These are phyloP conservation scores for Plasmodium adleri DNA, from an alignment of 169 alveolate genomes.

Conservation along the genomic window DNA sequence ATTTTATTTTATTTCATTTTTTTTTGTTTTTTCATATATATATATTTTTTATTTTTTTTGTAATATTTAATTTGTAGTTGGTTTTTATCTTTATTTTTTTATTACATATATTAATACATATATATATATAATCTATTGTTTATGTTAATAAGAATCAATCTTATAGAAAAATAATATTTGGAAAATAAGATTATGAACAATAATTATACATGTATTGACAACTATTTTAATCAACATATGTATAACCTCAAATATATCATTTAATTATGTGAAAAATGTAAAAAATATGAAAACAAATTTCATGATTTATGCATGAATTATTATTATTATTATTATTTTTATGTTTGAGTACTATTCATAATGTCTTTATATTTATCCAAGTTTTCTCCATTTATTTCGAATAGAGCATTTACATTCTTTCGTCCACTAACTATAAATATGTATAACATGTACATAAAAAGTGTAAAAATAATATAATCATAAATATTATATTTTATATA, in stretches of 20 bases:
- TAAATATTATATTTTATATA: not conserved
- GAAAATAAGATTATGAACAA: no score
- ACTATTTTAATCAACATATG: not conserved
- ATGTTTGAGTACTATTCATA: slow-evolving; percentile 60
- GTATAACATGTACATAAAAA: not conserved
- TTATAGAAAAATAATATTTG: no score
- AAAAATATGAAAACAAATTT: no score
- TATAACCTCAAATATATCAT: no score
- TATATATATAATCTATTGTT: no score
- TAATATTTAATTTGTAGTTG: not conserved
- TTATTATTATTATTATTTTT: not conserved
- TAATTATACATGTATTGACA: not conserved
- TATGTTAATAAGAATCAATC: no score
- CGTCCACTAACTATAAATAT: slow-evolving; percentile 56
- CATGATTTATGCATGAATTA: not conserved
- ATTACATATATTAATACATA: no score
- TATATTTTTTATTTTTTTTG: not conserved
- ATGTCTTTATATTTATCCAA: slow-evolving; percentile 53
- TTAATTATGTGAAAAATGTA: no score
- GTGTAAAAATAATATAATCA: not conserved
- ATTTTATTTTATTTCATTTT: not conserved
- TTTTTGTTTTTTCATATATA: not conserved
- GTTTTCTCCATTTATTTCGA: slow-evolving; percentile 72
- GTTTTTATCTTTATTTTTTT: no score
- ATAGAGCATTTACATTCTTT: slow-evolving; percentile 70